phyloP scores from a whole-genome alignment of 2,329 filamentous ascomycete genomes.

The Coleophoma cylindrospora region DNA sequence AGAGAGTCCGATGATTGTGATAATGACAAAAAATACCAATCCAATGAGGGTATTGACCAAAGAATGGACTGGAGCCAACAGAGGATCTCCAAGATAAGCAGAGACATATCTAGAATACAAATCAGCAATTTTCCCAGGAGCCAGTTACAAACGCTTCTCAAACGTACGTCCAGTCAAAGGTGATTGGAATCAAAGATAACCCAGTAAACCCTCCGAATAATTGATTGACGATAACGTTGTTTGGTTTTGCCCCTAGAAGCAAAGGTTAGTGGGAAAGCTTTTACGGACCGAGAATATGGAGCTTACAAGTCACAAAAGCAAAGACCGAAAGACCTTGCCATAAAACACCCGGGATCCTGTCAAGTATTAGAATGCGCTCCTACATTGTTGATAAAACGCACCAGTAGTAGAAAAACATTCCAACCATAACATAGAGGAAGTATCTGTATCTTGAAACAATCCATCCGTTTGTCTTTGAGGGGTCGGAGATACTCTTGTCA shows the following conservation, averaged over 20 bases:
- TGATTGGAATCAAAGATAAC: conserved; percentile 62
- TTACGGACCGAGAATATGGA: neutral
- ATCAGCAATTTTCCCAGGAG: neutral
- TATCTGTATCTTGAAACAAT: conserved; percentile 52
- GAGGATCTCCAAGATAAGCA: conserved; percentile 50
- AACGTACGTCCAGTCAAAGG: conserved; percentile 69
- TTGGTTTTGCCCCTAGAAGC: conserved; percentile 50
- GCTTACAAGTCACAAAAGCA: conserved; percentile 58
- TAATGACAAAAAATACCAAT: conserved; percentile 59
- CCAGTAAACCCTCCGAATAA: conserved; percentile 65
- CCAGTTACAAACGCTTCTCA: neutral
- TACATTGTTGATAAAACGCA: conserved; percentile 43
- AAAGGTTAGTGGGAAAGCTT: neutral
- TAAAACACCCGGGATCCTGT: conserved; percentile 36
- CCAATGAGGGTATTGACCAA: conserved; percentile 69
- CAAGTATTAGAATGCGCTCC: conserved; percentile 34
- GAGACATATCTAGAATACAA: conserved; percentile 9
- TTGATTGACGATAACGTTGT: conserved; percentile 66
- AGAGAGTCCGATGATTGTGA: conserved; percentile 54
- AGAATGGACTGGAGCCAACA: conserved; percentile 68
- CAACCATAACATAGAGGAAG: conserved; percentile 35
- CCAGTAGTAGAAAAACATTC: conserved; percentile 46
- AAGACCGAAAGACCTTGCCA: conserved; percentile 43
- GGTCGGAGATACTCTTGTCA: conserved; percentile 50
- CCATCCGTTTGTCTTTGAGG: conserved; percentile 51